A percentile compares a stretch with the other conserved stretches of the same genome.
Conservation (phyloP, 2,329 filamentous ascomycete genomes). For the Trichophyton benhamiae region DNA sequence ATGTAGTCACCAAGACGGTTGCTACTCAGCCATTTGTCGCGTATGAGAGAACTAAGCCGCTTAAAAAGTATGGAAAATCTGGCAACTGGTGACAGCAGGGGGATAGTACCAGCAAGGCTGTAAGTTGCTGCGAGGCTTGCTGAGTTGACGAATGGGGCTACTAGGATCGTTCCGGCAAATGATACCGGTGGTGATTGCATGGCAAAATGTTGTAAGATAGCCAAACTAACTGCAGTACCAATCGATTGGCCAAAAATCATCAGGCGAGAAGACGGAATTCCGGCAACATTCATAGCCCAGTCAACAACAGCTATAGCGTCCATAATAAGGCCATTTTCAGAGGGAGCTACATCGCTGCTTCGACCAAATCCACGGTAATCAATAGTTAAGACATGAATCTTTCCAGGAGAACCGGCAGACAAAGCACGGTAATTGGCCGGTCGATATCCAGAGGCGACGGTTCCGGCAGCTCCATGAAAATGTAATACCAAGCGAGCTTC, state of each 20-base stretch:
- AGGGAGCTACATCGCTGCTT: slow-evolving; percentile 40
- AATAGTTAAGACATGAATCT: slow-evolving; percentile 46
- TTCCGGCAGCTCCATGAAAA: slow-evolving; percentile 47
- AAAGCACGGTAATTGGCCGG: slow-evolving; percentile 46
- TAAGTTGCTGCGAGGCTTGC: slow-evolving; percentile 45
- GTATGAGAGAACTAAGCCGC: slow-evolving; percentile 38
- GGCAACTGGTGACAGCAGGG: slow-evolving; percentile 42
- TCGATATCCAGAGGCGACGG: slow-evolving; percentile 44
- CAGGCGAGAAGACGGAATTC: slow-evolving; percentile 43
- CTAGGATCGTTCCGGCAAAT: slow-evolving; percentile 45
- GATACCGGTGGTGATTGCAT: slow-evolving; percentile 32
- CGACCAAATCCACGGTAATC: slow-evolving; percentile 52
- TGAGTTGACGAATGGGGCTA: slow-evolving; percentile 47
- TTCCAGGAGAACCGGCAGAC: slow-evolving; percentile 38
- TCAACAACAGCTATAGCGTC: slow-evolving; percentile 44
- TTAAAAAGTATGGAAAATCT: slow-evolving; percentile 36
- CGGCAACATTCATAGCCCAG: slow-evolving; percentile 42
- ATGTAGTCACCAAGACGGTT: slow-evolving; percentile 39
- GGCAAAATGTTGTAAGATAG: slow-evolving; percentile 35
- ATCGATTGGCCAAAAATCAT: slow-evolving; percentile 49
- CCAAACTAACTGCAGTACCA: slow-evolving; percentile 42
- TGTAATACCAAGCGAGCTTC: slow-evolving; percentile 37
- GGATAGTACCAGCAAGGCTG: slow-evolving; percentile 43
- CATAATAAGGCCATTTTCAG: slow-evolving; percentile 42
- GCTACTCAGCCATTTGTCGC: slow-evolving; percentile 42